These are phyloP conservation scores for thale cress (Arabidopsis thaliana) DNA, from an alignment of 345 rosid species.

Conservation along the genomic window DNA sequence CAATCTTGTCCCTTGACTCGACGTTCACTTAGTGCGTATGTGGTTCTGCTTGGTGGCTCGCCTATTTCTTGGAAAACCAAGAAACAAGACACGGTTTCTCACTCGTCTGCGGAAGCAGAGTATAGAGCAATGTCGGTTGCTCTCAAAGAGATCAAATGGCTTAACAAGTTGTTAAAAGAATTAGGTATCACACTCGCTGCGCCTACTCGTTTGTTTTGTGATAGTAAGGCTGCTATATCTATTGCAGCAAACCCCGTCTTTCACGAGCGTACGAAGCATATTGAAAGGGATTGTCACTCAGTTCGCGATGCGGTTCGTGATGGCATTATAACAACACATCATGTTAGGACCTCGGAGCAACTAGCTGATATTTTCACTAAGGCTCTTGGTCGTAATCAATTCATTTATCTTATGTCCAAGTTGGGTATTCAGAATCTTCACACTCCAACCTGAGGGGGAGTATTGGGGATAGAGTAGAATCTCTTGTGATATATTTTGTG, in stretches of 20 bases:
- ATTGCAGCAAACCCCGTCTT: not conserved
- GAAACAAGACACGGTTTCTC: not conserved
- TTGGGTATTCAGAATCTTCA: not conserved
- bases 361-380: not conserved
- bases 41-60: not conserved
- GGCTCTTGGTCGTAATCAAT: not conserved
- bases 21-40: not conserved
- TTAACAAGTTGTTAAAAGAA: not conserved
- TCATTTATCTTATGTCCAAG: not conserved
- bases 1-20: not conserved
- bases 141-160: not conserved
- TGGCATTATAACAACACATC: not conserved
- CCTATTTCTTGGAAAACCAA: not conserved
- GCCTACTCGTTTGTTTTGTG: not conserved
- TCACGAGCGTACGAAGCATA: not conserved
- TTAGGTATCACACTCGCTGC: not conserved
- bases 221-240: not conserved
- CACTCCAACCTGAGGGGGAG: not conserved
- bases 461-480: no score
- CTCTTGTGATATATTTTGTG: no score
- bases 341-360: not conserved
- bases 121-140: not conserved
- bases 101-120: not conserved
- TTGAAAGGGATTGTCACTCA: not conserved
- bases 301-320: not conserved